These are phyloP conservation scores for Penicillium glabrum DNA, from an alignment of 2,329 filamentous ascomycete species.

Conservation along the genomic window DNA sequence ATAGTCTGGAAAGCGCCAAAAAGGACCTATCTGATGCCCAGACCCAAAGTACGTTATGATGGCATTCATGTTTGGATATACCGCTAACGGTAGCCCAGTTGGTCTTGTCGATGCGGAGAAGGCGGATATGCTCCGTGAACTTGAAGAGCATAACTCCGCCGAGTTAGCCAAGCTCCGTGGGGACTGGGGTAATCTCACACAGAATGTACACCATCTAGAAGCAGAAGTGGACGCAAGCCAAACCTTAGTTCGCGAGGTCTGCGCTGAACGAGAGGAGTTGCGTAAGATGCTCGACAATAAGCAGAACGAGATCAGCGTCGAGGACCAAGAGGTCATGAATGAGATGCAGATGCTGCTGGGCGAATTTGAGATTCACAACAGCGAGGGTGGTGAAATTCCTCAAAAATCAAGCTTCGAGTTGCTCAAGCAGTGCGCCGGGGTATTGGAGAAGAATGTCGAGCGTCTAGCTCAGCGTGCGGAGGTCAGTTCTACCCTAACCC, in stretches of 20 bases:
- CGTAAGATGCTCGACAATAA: constrained; percentile 40
- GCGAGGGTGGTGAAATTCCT: constrained; percentile 30
- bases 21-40: constrained; percentile 38
- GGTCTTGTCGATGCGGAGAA: constrained; percentile 39
- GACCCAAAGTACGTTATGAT: constrained; percentile 33
- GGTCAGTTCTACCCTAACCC: constrained; percentile 29
- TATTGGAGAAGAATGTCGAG: constrained; percentile 56
- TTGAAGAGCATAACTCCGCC: constrained; percentile 35
- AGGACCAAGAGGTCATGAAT: constrained; percentile 41
- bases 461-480: constrained; percentile 44
- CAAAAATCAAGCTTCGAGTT: constrained; percentile 41
- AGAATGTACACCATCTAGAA: constrained; percentile 38
- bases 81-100: constrained; percentile 30
- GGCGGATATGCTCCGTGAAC: constrained; percentile 36
- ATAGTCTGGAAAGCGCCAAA: constrained; percentile 34
- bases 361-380: constrained; percentile 39
- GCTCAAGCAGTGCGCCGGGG: constrained; percentile 48
- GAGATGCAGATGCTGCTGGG: constrained; percentile 44
- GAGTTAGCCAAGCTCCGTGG: constrained; percentile 36
- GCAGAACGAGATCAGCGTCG: constrained; percentile 39
- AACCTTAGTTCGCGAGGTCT: constrained; percentile 38
- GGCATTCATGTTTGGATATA: not conserved
- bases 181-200: constrained; percentile 34
- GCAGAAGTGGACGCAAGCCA: constrained; percentile 42
- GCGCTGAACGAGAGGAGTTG: constrained; percentile 40